Base-by-base conservation (phyloP, 2,329 filamentous ascomycete species). In the Penicillium sp. region DNA sequence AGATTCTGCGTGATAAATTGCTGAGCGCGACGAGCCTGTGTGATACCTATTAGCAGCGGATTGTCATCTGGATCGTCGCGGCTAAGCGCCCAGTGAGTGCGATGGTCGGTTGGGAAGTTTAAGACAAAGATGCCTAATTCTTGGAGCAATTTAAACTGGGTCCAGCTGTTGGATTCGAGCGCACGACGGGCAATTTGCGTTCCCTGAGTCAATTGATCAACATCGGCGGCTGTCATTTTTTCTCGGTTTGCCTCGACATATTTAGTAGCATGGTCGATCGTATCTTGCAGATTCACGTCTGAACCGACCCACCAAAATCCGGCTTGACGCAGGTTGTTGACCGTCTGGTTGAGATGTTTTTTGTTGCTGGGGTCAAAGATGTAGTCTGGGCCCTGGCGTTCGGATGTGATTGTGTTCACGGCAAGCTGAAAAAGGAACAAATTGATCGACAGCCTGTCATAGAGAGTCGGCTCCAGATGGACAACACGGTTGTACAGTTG, bases 251-350 rank as follows among this genome's bases (percentile, higher is more conserved):
- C 80, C 2, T 67, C 62, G 9, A 94, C 58, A 53, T 95, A 95
- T 23, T 73, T 72, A 36, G 77, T 71, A 1, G 84, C 83, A 21
- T 80, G 81, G 18, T 84, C 74, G 1, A 93, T 63, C 0, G 86
- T 79, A 18, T 72, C 78, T 2, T 64, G 47, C 3, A 95, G 77
- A 40, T 89, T 80, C 5, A 70, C 64, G 0, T 80, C 79, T 54
- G 85, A 89, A 33, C 89, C 90, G 0, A 84, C 84, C 67, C 87
- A 90, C 63, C 91, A 94, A 58, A 95, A 94, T 33, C 86, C 87
- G 5, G 87, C 83, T 57, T 93, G 85, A 13, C 87, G 80, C 30
- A 95, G 64, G 56, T 96, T 95, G 39, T 76, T 77, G 4, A 94
- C 83, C 2, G 94, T 70, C 37, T 79, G 73, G 17, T 82, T 68